These are phyloP conservation scores for Pythium phragmitis DNA, from an alignment of 352 stramenopile species.

Conservation along the genomic window DNA sequence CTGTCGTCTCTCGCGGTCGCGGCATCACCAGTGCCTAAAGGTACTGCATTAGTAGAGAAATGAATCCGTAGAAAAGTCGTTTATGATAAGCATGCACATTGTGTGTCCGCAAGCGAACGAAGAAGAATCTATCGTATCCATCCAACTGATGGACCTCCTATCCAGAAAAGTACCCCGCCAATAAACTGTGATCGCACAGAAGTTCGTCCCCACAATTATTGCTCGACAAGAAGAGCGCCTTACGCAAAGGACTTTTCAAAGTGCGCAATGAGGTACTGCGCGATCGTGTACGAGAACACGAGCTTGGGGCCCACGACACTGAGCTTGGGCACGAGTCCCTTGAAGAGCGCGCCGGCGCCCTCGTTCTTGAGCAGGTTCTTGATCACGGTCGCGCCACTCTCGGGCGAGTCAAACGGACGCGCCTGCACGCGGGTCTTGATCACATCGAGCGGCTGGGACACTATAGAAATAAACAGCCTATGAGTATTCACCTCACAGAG, in stretches of 20 bases:
- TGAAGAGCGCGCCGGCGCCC: conserved; percentile 91
- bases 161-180: neutral
- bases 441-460: conserved; percentile 93
- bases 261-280: conserved; percentile 93
- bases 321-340: conserved; percentile 94
- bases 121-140: conserved; percentile 28
- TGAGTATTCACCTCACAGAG: neutral
- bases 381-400: conserved; percentile 90
- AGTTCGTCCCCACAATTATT: too few species aligned
- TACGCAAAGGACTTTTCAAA: conserved; percentile 86
- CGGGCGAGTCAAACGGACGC: conserved; percentile 91
- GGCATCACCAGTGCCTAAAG: neutral
- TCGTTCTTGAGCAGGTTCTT: conserved; percentile 93
- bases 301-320: conserved; percentile 95
- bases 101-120: neutral
- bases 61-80: conserved; percentile 15
- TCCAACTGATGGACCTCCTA: conserved; percentile 31
- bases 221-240: neutral
- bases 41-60: neutral
- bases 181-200: too few species aligned
- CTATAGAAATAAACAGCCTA: conserved; percentile 32
- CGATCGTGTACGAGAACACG: conserved; percentile 95
- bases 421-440: conserved; percentile 96
- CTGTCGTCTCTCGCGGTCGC: neutral
- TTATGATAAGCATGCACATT: conserved; percentile 23